Evolutionary conservation across 2,329 filamentous ascomycete genomes (phyloP).

Genomic region (Nemania sp.): DNA sequence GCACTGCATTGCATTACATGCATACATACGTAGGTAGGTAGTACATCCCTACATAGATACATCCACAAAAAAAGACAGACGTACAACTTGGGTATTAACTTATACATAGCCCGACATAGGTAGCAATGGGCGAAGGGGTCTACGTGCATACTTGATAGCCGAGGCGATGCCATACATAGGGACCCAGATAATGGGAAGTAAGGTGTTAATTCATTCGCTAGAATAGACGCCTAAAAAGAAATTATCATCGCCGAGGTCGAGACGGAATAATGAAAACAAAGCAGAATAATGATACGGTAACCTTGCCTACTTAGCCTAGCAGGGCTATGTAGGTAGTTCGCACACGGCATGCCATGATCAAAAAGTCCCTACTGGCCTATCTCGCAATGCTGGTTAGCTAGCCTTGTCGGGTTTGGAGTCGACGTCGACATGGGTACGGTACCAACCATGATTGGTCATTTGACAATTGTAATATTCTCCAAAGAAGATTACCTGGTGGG

Average conservation of each 20-base stretch:
- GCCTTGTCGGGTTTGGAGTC: constrained; percentile 29
- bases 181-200: background rate
- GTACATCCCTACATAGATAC: background rate
- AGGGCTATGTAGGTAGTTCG: background rate
- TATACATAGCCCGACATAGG: background rate
- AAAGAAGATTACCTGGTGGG: constrained; percentile 19
- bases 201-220: constrained; percentile 15
- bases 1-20: constrained; percentile 5
- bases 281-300: background rate
- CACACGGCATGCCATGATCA: constrained; percentile 2
- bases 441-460: constrained; percentile 19
- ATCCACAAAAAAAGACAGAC: background rate
- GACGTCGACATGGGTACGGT: constrained; percentile 10
- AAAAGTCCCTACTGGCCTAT: constrained; percentile 27
- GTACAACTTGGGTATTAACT: background rate
- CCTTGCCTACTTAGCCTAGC: background rate
- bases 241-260: constrained; percentile 17
- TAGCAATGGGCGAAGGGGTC: background rate
- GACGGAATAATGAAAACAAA: constrained; percentile 5
- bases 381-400: constrained; percentile 16
- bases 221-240: constrained; percentile 14
- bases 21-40: background rate
- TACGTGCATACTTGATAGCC: background rate
- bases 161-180: background rate
- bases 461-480: constrained; percentile 21